Evolutionary conservation across 208 protist genomes (phyloP).

Genomic region (Tetramitus jugosus): DNA sequence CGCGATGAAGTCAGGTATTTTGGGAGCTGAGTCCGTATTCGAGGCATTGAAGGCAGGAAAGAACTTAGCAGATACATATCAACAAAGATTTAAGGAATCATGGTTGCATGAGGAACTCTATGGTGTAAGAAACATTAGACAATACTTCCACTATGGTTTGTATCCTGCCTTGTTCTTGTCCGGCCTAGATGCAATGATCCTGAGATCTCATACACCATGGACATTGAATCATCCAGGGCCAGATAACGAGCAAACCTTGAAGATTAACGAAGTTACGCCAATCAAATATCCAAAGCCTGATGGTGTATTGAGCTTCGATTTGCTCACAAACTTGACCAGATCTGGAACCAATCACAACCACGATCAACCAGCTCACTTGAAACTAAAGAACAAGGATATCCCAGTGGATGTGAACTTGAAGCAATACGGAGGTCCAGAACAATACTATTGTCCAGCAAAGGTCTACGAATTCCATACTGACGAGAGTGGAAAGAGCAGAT

Average conservation of each 20-base stretch:
- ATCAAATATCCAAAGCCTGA: conserved; percentile 96
- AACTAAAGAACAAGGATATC: conserved; percentile 49
- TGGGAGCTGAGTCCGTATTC: conserved; percentile 39
- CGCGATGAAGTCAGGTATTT: conserved; percentile 66
- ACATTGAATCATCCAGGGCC: conserved; percentile 63
- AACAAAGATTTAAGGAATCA: conserved; percentile 63
- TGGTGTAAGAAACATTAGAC: conserved; percentile 79
- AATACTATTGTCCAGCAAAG: conserved; percentile 86
- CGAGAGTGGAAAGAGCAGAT: conserved; percentile 45
- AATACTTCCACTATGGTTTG: conserved; percentile 73
- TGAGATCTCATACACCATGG: conserved; percentile 70
- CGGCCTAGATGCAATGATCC: conserved; percentile 63
- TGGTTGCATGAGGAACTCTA: conserved; percentile 89
- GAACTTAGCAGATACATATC: conserved; percentile 60
- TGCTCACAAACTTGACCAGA: conserved; percentile 84
- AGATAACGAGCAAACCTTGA: conserved; percentile 63
- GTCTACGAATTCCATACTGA: conserved; percentile 84
- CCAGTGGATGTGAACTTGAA: conserved; percentile 71
- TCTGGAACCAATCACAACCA: conserved; percentile 90
- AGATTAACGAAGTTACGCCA: conserved; percentile 53
- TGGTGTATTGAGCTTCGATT: conserved; percentile 85
- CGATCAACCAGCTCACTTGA: conserved; percentile 87
- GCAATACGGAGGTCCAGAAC: conserved; percentile 77
- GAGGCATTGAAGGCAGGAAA: conserved; percentile 47
- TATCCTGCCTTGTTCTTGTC: conserved; percentile 63